phyloP scores from a whole-genome alignment of 345 rosid genomes.

The Camelina hispida region DNA sequence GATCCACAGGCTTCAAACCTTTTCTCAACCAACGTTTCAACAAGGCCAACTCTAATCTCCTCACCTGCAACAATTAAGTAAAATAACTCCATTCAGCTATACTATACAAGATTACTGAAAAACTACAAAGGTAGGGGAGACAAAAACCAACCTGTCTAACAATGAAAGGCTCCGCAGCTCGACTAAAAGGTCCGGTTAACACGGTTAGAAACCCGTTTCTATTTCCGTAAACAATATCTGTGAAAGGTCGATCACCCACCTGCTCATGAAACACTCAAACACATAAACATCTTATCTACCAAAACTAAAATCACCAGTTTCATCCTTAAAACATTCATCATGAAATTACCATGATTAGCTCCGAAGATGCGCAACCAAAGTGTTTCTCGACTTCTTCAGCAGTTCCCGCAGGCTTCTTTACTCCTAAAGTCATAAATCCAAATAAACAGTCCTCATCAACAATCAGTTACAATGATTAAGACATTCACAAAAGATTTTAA shows the following conservation, averaged over 20 bases:
- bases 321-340: conserved; percentile 23
- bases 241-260: conserved; percentile 98
- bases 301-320: not conserved
- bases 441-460: not conserved
- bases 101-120: not conserved
- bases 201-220: conserved; percentile 84
- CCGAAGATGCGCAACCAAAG: conserved; percentile 83
- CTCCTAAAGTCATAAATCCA: conserved; percentile 46
- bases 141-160: conserved; percentile 83
- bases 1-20: conserved; percentile 71
- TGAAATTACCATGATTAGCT: conserved; percentile 75
- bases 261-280: conserved; percentile 43
- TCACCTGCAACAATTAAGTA: conserved; percentile 62
- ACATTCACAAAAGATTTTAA: conserved; percentile 18
- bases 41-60: conserved; percentile 74
- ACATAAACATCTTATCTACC: conserved; percentile 24
- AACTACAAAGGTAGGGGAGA: not conserved
- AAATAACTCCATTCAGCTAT: conserved; percentile 9
- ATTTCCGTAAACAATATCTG: conserved; percentile 88
- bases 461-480: not conserved
- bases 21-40: conserved; percentile 64
- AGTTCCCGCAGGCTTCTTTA: conserved; percentile 94
- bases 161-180: conserved; percentile 83
- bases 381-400: conserved; percentile 95
- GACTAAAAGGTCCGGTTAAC: conserved; percentile 78